phyloP scores from a whole-genome alignment of 257 asterid genomes.

The Echites panduratus region DNA sequence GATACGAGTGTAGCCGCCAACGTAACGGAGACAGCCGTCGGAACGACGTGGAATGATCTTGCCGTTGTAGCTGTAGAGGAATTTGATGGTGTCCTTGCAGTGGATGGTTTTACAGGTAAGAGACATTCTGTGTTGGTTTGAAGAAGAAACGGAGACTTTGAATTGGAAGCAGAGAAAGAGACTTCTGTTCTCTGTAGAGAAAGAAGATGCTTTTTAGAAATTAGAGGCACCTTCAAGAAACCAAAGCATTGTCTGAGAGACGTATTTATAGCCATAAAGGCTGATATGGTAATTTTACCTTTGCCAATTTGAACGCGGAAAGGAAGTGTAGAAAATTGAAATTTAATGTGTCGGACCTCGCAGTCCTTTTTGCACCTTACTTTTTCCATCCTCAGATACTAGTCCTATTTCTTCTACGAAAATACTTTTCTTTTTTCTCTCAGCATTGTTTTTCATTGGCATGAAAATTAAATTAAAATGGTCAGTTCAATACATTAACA shows the following conservation, averaged over 20 bases:
- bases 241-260: neutral
- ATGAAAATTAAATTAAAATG: no score
- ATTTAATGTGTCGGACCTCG: neutral
- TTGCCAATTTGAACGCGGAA: neutral
- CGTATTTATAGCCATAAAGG: neutral
- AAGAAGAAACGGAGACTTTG: neutral
- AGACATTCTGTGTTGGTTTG: slow-evolving; percentile 23
- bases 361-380: neutral
- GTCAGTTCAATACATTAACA: no score
- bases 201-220: slow-evolving; percentile 3
- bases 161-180: neutral
- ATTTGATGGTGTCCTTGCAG: slow-evolving; percentile 35
- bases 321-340: neutral
- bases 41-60: slow-evolving; percentile 53
- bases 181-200: no score
- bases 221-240: slow-evolving; percentile 12
- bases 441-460: no score
- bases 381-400: neutral
- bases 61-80: slow-evolving; percentile 83
- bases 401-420: no score
- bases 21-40: slow-evolving; percentile 74
- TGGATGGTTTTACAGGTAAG: slow-evolving; percentile 10
- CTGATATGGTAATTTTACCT: neutral
- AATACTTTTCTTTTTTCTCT: no score
- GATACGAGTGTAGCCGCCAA: slow-evolving; percentile 72